These are phyloP conservation scores for Spathaspora passalidarum DNA, from an alignment of 805 yeast species.

Conservation along the genomic window DNA sequence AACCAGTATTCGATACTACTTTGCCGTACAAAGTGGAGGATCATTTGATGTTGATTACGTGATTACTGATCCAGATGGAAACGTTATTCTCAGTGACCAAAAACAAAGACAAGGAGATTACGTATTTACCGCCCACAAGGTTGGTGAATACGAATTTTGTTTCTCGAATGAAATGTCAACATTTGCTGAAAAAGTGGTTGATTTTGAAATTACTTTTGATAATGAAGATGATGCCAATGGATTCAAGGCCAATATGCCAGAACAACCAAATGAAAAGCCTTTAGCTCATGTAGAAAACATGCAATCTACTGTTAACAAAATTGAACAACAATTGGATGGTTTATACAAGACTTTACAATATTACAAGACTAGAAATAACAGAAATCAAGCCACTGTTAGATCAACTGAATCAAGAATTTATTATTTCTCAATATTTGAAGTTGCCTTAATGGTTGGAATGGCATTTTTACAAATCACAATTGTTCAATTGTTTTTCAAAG, in stretches of 20 bases:
- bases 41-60: conserved; percentile 75
- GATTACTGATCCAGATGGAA: conserved; percentile 56
- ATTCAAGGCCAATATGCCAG: conserved; percentile 63
- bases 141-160: conserved; percentile 87
- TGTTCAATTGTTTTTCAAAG: conserved; percentile 69
- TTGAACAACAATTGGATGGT: conserved; percentile 58
- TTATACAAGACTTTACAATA: conserved; percentile 65
- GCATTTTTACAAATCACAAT: conserved; percentile 65
- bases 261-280: conserved; percentile 44
- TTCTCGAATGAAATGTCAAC: conserved; percentile 80
- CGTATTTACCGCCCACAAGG: conserved; percentile 57
- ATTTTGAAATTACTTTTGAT: conserved; percentile 67
- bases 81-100: conserved; percentile 48
- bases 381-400: conserved; percentile 86
- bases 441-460: conserved; percentile 71
- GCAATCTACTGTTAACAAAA: conserved; percentile 51
- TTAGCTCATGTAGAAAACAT: conserved; percentile 52
- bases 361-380: conserved; percentile 84
- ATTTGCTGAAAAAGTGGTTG: conserved; percentile 77
- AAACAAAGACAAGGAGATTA: conserved; percentile 80
- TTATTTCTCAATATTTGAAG: conserved; percentile 71
- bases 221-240: conserved; percentile 33
- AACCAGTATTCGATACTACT: conserved; percentile 67
- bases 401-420: conserved; percentile 76
- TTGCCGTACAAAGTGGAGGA: conserved; percentile 82